Evolutionary conservation across 352 stramenopile species (phyloP).

Genomic region (Globisporangium cystogenes): DNA sequence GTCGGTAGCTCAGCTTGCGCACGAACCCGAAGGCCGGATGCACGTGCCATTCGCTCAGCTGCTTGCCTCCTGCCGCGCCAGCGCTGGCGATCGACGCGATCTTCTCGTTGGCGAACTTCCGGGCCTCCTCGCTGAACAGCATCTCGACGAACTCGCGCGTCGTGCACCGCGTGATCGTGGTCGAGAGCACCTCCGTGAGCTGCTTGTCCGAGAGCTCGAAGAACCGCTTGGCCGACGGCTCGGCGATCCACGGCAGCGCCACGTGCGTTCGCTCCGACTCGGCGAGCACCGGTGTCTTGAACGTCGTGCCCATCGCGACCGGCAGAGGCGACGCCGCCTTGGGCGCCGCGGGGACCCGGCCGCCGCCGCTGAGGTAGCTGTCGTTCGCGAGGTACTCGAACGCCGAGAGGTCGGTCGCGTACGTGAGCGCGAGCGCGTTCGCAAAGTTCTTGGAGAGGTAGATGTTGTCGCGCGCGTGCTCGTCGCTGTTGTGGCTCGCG

Average conservation of each 20-base stretch:
- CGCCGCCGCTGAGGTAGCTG: neutral
- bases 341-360: neutral
- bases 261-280: conserved; percentile 24
- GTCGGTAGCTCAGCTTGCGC: conserved; percentile 43
- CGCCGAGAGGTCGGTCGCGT: conserved; percentile 59
- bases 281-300: conserved; percentile 37
- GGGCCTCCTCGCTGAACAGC: conserved; percentile 26
- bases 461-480: conserved; percentile 22
- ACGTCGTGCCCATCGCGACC: conserved; percentile 21
- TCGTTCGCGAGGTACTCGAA: conserved; percentile 24
- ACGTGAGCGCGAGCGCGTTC: conserved; percentile 54
- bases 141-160: conserved; percentile 43
- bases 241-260: conserved; percentile 46
- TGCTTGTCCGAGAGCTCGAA: conserved; percentile 37
- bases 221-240: conserved; percentile 26
- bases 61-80: neutral
- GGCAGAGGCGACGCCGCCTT: neutral
- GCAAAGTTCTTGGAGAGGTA: conserved; percentile 74
- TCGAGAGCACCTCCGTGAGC: conserved; percentile 47
- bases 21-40: conserved; percentile 49
- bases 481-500: conserved; percentile 9
- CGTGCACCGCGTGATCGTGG: conserved; percentile 30
- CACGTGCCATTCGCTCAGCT: conserved; percentile 40
- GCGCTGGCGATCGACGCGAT: neutral
- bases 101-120: conserved; percentile 17